These are phyloP conservation scores for Arachis hypogaea DNA, from an alignment of 306 rosid genomes.

Conservation along the genomic window DNA sequence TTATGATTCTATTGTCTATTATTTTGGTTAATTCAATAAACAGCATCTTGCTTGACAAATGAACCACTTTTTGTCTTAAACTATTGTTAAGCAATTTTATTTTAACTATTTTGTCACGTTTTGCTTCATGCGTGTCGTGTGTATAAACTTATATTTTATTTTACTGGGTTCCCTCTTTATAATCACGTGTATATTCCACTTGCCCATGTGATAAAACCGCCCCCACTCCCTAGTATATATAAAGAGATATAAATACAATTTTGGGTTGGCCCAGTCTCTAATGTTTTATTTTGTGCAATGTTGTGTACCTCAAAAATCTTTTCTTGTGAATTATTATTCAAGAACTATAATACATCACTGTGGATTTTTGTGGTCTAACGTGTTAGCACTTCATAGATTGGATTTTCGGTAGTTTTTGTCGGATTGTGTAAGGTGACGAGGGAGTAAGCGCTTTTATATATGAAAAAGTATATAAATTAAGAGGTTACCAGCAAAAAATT, in stretches of 20 bases:
- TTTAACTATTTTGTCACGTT: slow-evolving; percentile 51
- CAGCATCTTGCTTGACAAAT: slow-evolving; percentile 9
- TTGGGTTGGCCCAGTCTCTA: not conserved
- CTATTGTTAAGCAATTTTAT: not conserved
- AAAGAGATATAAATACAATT: too few relatives aligned
- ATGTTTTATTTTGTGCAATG: not conserved
- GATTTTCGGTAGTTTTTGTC: not conserved
- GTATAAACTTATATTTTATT: slow-evolving; percentile 34
- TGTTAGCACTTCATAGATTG: not conserved
- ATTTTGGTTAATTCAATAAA: not conserved
- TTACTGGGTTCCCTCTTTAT: not conserved
- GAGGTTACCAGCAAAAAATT: too few relatives aligned
- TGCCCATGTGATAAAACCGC: slow-evolving; percentile 29
- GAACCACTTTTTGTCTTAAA: slow-evolving; percentile 3
- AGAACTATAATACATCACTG: not conserved
- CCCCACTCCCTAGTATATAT: not conserved
- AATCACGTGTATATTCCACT: slow-evolving; percentile 45
- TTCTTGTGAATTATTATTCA: not conserved
- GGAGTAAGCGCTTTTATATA: too few relatives aligned
- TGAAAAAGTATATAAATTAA: too few relatives aligned
- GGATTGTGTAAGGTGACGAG: not conserved
- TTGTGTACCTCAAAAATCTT: not conserved
- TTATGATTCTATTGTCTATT: not conserved
- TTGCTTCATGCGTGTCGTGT: slow-evolving; percentile 44
- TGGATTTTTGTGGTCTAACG: not conserved